Percentiles rank a stretch among this genome's conserved stretches.
phyloP scores from a whole-genome alignment of 768 basidiomycete genomes.

The Boletus huronensis region DNA sequence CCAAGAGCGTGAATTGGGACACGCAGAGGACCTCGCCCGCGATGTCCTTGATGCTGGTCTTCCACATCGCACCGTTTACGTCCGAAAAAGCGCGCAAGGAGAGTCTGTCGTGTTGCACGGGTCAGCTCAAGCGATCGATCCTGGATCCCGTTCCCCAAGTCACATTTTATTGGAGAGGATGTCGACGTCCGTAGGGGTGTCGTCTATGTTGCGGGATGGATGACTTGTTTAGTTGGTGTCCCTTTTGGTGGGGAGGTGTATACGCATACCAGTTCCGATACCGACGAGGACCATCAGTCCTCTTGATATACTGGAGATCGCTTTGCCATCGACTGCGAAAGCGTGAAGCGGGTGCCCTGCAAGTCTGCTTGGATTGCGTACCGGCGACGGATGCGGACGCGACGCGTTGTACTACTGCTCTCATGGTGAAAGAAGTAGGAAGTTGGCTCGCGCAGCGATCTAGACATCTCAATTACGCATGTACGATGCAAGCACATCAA shows the following conservation, averaged over 20 bases:
- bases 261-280: constrained; percentile 66
- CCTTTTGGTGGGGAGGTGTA: background rate
- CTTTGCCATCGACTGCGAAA: constrained; percentile 68
- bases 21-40: constrained; percentile 90
- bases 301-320: constrained; percentile 76
- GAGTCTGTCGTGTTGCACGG: constrained; percentile 43
- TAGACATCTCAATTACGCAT: background rate
- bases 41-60: constrained; percentile 80
- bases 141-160: constrained; percentile 15
- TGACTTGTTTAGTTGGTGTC: constrained; percentile 2
- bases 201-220: constrained; percentile 54
- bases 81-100: constrained; percentile 72
- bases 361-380: constrained; percentile 27
- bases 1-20: constrained; percentile 90
- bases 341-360: background rate
- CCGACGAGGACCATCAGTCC: constrained; percentile 92
- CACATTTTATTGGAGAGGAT: constrained; percentile 82
- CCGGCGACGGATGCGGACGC: constrained; percentile 82
- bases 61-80: constrained; percentile 72
- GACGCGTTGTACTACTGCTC: constrained; percentile 84
- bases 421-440: constrained; percentile 53
- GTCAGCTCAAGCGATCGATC: constrained; percentile 4
- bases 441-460: background rate
- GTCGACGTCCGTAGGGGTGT: constrained; percentile 70
- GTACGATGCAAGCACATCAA: background rate